Evolutionary conservation across 2,329 filamentous ascomycete genomes (phyloP), one percentile per base, ranked within the genome.

Genomic region (Pochonia chlamydosporia): DNA sequence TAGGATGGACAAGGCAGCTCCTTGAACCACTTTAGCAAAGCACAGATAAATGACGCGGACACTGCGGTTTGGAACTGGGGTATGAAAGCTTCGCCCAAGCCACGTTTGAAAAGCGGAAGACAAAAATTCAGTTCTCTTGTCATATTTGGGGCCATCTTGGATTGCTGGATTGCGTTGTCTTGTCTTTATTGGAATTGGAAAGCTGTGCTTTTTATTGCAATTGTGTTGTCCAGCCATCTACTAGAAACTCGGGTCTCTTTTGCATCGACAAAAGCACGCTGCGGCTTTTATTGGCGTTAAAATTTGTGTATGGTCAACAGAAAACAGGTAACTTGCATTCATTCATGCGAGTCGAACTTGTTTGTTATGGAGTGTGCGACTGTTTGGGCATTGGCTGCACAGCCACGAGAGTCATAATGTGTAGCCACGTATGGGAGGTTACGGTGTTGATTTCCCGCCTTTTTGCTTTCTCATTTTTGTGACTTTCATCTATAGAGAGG

Each of bases 1-100:
- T 72, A 28, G 68, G 30, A 26, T 47, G 43, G 49, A 16, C 33
- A 21, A 31, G 31, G 16, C n/a, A 9, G 16, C 20, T n/a, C 20
- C 35, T 14, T 8, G 6, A 13, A 14, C n/a, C n/a, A n/a, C n/a
- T n/a, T n/a, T n/a, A n/a, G n/a, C n/a, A n/a, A n/a, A n/a, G n/a
- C n/a, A n/a, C n/a, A n/a, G n/a, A n/a, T n/a, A 23, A n/a, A 23
- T 11, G 7, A 23, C 13, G 35, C 8, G 20, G 14, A 23, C 8
- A 23, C n/a, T 39, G 6, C 5, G 23, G 18, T 21, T 23, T 1
- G 18, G 3, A 39, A 39, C 10, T 18, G 33, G n/a, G 2, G 11
- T 18, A 36, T 18, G 7, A 20, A 18, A 36, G 18, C 35, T 20
- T 21, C 20, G 16, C 9, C 20, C 20, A 5, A 8, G 35, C 13